These are phyloP conservation scores for Amanita phalloides DNA, from an alignment of 768 basidiomycete species.

Conservation along the genomic window DNA sequence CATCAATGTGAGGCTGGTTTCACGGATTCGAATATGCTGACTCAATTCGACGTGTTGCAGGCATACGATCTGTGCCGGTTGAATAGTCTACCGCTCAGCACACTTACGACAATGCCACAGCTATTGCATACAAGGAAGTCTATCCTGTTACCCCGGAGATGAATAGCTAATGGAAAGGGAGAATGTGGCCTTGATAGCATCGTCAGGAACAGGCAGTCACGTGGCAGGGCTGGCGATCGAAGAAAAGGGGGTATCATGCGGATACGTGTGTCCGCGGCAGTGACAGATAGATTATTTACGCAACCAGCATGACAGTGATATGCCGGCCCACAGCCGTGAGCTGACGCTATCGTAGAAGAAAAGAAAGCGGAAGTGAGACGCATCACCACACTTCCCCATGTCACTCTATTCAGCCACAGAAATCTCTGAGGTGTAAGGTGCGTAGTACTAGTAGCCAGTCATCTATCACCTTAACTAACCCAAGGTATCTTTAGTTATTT, in stretches of 20 bases:
- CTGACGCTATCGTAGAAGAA: neutral
- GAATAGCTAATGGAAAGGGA: too few relatives aligned
- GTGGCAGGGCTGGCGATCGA: too few relatives aligned
- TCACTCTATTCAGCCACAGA: neutral
- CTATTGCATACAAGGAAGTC: conserved; percentile 58
- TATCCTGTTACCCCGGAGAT: conserved; percentile 35
- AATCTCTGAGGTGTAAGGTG: neutral
- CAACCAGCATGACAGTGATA: too few relatives aligned
- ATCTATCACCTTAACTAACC: too few relatives aligned
- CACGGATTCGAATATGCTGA: neutral
- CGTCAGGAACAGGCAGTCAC: too few relatives aligned
- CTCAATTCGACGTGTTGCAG: conserved; percentile 13
- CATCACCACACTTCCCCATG: neutral
- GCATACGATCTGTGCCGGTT: conserved; percentile 50
- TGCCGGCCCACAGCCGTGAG: too few relatives aligned
- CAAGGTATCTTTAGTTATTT: neutral
- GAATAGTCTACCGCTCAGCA: conserved; percentile 55
- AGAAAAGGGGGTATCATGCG: too few relatives aligned
- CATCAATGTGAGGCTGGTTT: conserved; percentile 41
- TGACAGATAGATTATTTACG: too few relatives aligned
- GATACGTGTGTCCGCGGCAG: too few relatives aligned
- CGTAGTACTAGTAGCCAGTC: neutral
- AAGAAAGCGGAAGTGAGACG: neutral
- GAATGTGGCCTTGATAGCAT: too few relatives aligned
- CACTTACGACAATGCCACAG: conserved; percentile 62